Evolutionary conservation across 2,329 filamentous ascomycete species (phyloP), one percentile per base, ranked within the genome.

Genomic region (Alternaria conjuncta): DNA sequence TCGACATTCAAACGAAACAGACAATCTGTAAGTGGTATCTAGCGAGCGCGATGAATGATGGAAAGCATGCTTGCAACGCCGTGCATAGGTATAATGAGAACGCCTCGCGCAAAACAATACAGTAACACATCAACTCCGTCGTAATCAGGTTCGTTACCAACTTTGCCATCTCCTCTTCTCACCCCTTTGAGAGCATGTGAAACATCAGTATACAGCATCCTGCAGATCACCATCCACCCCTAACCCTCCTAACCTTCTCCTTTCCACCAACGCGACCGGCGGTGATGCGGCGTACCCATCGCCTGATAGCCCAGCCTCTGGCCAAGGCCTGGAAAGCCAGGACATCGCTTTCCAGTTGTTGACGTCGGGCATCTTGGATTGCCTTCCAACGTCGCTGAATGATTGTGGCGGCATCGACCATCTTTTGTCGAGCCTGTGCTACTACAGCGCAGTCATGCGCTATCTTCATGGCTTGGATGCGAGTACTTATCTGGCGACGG

Each of bases 361-460:
- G 64, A 10, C 79, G 77, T 47, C 82, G 78, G 5, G 46, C 49
- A 5, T 79, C 78, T 28, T 83, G 55, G 7, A 83, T 75, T 5
- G 15, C 63, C 49, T 80, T 78, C 82, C 84, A 86, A 7, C 76
- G 74, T 44, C 80, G 69, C 72, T 86, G 84, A 30, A 86, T 69
- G 15, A 79, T 60, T 64, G 82, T 79, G 65, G 83, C 75, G 64
- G 82, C 83, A 41, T 67, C 58, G 5, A 80, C 71, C 12, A 87
- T 69, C 41, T 76, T 70, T 49, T 84, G 78, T 28, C 82, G 71
- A 6, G 80, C 78, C 63, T 80, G 78, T 23, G 85, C 85, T 1
- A 86, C 82, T 2, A 71, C 74, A 2, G 82, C 82, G 65, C 85
- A 86, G 12, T 84, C 78, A 36, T 80, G 71, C 18, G 84, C 84